Base-by-base conservation (phyloP, 2,329 filamentous ascomycete species). In the Orbilia oligospora region DNA sequence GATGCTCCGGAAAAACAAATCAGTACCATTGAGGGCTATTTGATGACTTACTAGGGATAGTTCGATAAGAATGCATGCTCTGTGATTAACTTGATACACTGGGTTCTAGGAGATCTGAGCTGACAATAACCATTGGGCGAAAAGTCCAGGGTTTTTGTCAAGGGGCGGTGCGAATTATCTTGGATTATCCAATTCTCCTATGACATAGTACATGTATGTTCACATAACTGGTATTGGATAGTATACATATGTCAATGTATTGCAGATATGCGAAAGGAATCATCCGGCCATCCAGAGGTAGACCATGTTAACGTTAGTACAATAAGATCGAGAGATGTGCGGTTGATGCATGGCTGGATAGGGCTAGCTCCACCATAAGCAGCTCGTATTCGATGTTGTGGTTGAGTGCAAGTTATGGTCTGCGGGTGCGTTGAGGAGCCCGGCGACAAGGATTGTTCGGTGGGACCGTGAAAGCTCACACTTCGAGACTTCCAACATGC, bases 31-130 rank as follows among this genome's bases (percentile, higher is more conserved):
- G 16, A 16, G 20, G 27, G 51, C 14, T 68, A 24, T 27, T 24
- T 27, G 27, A 22, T 5, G 48, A 24, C 46, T 41, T 30, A 41
- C 36, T 41, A 18, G n/a, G 46, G 27, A 27, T 27, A 18, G 36
- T 68, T 68, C 22, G 64, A 68, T 48, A 51, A 38, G 5, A 44
- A 48, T 16, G 20, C 24, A 14, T 27, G 44, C n/a, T 27, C 22
- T 9, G 30, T 67, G 16, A 67, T 22, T 14, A 18, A 24, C 24
- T 55, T 27, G 24, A 41, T 48, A 18, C 48, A 68, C 16, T 68
- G 65, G 49, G 49, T 56, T 53, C 65, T 48, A 9, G 65, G 49
- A 0, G 63, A 49, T n/a, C n/a, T n/a, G n/a, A n/a, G n/a, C n/a
- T n/a, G n/a, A n/a, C n/a, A n/a, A 22, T 22, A 51, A 9, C 44